Evolutionary conservation across 345 rosid genomes (phyloP).

Genomic region (Carallia brachiata): DNA sequence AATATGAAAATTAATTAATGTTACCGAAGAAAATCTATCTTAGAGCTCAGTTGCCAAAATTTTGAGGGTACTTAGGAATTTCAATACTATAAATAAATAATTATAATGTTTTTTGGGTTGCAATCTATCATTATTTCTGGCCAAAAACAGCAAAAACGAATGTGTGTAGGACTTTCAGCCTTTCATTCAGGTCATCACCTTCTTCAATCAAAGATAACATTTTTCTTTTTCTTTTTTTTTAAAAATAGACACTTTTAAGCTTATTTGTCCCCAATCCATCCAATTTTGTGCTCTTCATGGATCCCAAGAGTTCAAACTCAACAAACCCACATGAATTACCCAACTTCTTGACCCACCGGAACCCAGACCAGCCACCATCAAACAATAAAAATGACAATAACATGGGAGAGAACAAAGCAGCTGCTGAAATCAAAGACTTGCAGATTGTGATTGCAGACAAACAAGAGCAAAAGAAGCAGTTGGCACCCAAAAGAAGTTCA

Average conservation of each 20-base stretch:
- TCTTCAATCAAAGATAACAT: slow-evolving; percentile 41
- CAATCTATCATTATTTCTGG: slow-evolving; percentile 21
- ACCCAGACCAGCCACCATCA: slow-evolving; percentile 21
- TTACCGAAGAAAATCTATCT: too few relatives aligned
- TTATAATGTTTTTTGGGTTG: background rate
- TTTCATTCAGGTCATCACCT: slow-evolving; percentile 48
- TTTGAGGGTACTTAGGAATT: slow-evolving; percentile 16
- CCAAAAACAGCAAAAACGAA: slow-evolving; percentile 56
- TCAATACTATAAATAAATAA: slow-evolving; percentile 15
- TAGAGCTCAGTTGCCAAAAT: background rate
- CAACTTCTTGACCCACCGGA: slow-evolving; percentile 55
- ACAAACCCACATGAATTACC: slow-evolving; percentile 45
- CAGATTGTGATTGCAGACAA: slow-evolving; percentile 72
- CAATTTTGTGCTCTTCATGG: slow-evolving; percentile 40
- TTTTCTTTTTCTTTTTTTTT: too few relatives aligned
- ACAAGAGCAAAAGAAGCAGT: slow-evolving; percentile 50
- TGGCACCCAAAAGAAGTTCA: slow-evolving; percentile 82
- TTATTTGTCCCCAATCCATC: slow-evolving; percentile 25
- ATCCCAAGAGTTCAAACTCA: slow-evolving; percentile 55
- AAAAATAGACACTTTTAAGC: background rate
- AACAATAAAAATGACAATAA: slow-evolving; percentile 21
- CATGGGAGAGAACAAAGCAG: slow-evolving; percentile 48
- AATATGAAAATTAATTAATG: too few relatives aligned
- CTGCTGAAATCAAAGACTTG: slow-evolving; percentile 67
- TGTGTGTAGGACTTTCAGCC: slow-evolving; percentile 28